Evolutionary conservation across 208 protist genomes (phyloP), one percentile per base, ranked within the genome.

Genomic region (Trypanosoma scelopori): DNA sequence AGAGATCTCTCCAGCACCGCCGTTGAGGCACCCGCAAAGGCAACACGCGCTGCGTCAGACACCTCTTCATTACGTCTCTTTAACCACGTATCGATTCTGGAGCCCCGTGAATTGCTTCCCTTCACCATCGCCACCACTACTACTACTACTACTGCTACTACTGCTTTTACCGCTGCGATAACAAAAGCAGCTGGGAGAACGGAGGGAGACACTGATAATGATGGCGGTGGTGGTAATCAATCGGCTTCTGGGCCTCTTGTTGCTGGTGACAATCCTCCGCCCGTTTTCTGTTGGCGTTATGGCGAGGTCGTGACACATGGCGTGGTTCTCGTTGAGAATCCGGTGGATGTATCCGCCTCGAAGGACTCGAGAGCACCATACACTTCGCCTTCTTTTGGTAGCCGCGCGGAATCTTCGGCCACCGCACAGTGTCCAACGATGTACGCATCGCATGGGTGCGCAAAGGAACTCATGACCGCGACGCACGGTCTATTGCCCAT

Each of bases 211-310:
- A 46, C 13, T 49, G 25, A 45, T 32, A 42, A n/a, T 9, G 32
- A 9, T 37, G 32, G 32, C 9, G 32, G 3, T 55, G 25, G 18
- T 55, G 35, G 35, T 22, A 3, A n/a, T 49, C 12, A 18, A 55
- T 13, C 13, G 20, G 28, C 25, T 25, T 30, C 18, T 48, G 16
- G 27, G 5, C 50, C 49, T 12, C 27, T 16, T 41, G 23, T 52
- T 42, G 37, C 11, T 42, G 41, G 63, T 0, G 70, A 74, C 1
- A 35, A 68, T 39, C 58, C 76, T 13, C 66, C 74, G 1, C 48
- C 73, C 3, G 69, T 75, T 16, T 85, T 85, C 43, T 78, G 70
- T 43, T 85, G 79, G 79, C 71, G 75, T 27, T 85, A 79, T 51
- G 77, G 71, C 11, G 66, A 73, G 3, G 74, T 69, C 7, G 22